phyloP scores from a whole-genome alignment of 2,329 filamentous ascomycete genomes.

The Cladophialophora chaetospira region DNA sequence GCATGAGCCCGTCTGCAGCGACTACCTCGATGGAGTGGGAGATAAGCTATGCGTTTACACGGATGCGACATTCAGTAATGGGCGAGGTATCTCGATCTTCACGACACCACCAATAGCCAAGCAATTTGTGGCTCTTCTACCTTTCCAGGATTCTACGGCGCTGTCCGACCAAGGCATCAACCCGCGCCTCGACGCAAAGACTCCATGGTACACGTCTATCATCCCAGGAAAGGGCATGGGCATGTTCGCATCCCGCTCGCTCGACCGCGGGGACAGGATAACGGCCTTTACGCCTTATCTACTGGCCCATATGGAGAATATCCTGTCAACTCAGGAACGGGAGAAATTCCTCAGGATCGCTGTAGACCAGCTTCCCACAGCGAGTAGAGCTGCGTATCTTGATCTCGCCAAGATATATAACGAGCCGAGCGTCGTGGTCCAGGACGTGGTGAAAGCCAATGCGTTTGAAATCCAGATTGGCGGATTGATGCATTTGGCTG shows the following conservation, averaged over 20 bases:
- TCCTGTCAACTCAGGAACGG: slow-evolving; percentile 16
- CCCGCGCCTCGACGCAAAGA: not conserved
- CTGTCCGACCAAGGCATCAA: slow-evolving; percentile 19
- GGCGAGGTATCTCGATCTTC: slow-evolving; percentile 28
- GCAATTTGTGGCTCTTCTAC: slow-evolving; percentile 13
- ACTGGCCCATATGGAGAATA: slow-evolving; percentile 27
- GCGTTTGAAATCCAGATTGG: slow-evolving; percentile 29
- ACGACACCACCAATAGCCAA: slow-evolving; percentile 25
- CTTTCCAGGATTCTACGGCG: slow-evolving; percentile 20
- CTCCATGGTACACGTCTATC: slow-evolving; percentile 14
- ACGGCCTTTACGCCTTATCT: slow-evolving; percentile 25
- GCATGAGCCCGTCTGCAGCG: slow-evolving; percentile 22
- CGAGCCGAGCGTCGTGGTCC: slow-evolving; percentile 18
- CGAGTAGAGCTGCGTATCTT: slow-evolving; percentile 17
- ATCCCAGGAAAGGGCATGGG: slow-evolving; percentile 25
- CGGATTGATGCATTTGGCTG: slow-evolving; percentile 24
- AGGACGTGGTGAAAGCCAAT: slow-evolving; percentile 31
- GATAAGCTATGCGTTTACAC: slow-evolving; percentile 26
- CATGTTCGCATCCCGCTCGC: slow-evolving; percentile 19
- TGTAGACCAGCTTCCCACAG: slow-evolving; percentile 21
- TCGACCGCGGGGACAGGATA: slow-evolving; percentile 23
- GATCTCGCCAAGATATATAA: slow-evolving; percentile 24
- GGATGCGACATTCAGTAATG: slow-evolving; percentile 23
- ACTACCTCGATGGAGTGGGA: slow-evolving; percentile 13
- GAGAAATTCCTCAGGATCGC: slow-evolving; percentile 24